A percentile compares a stretch with the other conserved stretches of the same genome.
These are phyloP conservation scores for Castanospermum australe DNA, from an alignment of 306 rosid genomes.

Conservation along the genomic window DNA sequence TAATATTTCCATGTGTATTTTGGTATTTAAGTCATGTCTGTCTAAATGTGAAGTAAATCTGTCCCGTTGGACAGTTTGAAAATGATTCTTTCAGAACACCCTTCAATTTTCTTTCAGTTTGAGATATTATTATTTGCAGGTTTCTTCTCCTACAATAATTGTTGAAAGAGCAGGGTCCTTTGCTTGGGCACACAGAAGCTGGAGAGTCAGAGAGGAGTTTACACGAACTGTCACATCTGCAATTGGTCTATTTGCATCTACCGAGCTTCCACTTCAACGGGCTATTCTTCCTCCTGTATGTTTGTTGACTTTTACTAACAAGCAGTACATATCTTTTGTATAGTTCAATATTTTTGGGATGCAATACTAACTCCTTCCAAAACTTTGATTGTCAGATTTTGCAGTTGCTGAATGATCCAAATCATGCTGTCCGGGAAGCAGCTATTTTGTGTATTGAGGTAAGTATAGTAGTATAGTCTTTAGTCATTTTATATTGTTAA, in stretches of 20 bases:
- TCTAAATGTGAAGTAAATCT: background rate
- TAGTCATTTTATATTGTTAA: slow-evolving; percentile 6
- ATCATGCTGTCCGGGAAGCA: slow-evolving; percentile 92
- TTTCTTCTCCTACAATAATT: slow-evolving; percentile 96
- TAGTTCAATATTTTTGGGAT: background rate
- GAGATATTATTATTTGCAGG: slow-evolving; percentile 42
- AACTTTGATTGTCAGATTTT: slow-evolving; percentile 58
- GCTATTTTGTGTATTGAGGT: slow-evolving; percentile 98
- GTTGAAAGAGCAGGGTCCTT: slow-evolving; percentile 97
- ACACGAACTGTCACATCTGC: slow-evolving; percentile 94
- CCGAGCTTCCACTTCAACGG: slow-evolving; percentile 96
- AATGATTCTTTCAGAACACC: background rate
- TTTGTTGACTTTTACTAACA: slow-evolving; percentile 13
- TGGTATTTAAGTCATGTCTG: background rate
- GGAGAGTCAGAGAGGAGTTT: slow-evolving; percentile 98
- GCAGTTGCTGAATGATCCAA: slow-evolving; percentile 91
- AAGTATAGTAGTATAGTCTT: slow-evolving; percentile 23
- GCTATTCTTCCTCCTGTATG: slow-evolving; percentile 89
- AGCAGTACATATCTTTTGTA: background rate
- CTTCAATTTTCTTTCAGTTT: slow-evolving; percentile 1
- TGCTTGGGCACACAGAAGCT: slow-evolving; percentile 97
- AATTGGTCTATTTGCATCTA: slow-evolving; percentile 82
- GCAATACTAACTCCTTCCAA: slow-evolving; percentile 20
- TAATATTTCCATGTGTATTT: background rate
- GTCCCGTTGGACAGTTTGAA: background rate